Base-by-base conservation (phyloP, 2,329 filamentous ascomycete genomes). In the Penicillium nordicum region DNA sequence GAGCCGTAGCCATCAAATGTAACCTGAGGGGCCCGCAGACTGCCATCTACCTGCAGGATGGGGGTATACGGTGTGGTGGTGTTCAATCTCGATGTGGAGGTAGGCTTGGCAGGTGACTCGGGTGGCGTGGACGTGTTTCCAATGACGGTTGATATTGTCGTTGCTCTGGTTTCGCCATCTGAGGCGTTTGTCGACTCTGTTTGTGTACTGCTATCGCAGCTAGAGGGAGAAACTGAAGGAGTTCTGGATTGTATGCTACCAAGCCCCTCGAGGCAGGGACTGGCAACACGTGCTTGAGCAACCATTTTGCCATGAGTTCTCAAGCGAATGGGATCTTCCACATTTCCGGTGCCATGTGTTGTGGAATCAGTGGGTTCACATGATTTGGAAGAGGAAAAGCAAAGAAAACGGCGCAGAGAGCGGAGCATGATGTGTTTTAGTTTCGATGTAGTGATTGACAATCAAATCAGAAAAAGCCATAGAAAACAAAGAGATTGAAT, bases 1-100 rank as follows among this genome's bases (percentile, higher is more conserved):
- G 55, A 40, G 32, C 66, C 67, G 51, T 67, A 68, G 29, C 62
- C 64, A 50, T 59, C 51, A 16, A 61, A 66, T 54, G 57, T 60
- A 27, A 66, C 55, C 34, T 50, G 61, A 43, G 64, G 64, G 42
- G 64, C 60, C 41, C 37, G 60, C 23, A 65, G 55, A 27, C 48
- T 58, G 16, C 63, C 62, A 58, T 66, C 58, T 53, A 32, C 16
- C 53, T 65, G 64, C 63, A 66, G 53, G 37, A 64, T 64, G n/a
- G 58, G 50, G 29, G 57, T 36, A 57, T 64, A 59, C 57, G 59
- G 57, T 64, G 56, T 57, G 58, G 49, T 44, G n/a, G 45, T 37
- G 12, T 52, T 47, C 46, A 46, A 47, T 46, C 46, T 32, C 46
- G 21, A 40, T 6, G 40, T 50, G 12, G 50, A 36, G n/a, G 46